A percentile compares a stretch with the other conserved stretches of the same genome.
Evolutionary conservation across 306 rosid species (phyloP).

Genomic region (Rosa chinensis): DNA sequence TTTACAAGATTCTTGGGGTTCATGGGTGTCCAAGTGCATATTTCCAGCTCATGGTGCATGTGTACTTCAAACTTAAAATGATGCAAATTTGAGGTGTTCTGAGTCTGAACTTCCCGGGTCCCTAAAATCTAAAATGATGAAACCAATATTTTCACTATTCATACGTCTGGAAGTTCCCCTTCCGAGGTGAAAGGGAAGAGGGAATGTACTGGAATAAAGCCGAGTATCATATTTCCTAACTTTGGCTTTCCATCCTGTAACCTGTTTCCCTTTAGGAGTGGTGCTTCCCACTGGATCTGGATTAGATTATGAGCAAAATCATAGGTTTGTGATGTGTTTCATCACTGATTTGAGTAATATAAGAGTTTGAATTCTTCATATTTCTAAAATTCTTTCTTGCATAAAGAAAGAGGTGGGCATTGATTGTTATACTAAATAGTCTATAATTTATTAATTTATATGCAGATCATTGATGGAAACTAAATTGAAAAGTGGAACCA

Average conservation of each 20-base stretch:
- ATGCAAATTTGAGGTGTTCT: not conserved
- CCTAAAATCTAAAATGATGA: not conserved
- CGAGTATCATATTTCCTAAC: not conserved
- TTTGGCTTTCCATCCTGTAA: not conserved
- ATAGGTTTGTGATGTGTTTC: not conserved
- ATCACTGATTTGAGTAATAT: not conserved
- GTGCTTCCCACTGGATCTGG: not conserved
- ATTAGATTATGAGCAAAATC: not conserved
- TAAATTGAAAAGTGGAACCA: conserved; percentile 76
- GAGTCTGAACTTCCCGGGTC: not conserved
- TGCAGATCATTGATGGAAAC: conserved; percentile 82
- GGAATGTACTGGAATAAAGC: not conserved
- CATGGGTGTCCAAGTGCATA: not conserved
- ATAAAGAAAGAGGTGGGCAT: not conserved
- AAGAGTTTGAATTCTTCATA: not conserved
- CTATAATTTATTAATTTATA: conserved; percentile 11
- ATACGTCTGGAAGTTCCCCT: not conserved
- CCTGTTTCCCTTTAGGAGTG: not conserved
- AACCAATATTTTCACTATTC: not conserved
- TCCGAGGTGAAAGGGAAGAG: not conserved
- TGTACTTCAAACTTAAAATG: not conserved
- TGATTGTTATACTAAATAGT: not conserved
- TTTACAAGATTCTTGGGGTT: not conserved
- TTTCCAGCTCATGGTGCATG: not conserved
- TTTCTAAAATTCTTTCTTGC: not conserved